These are phyloP conservation scores for Boletellus ananas DNA, from an alignment of 768 basidiomycete genomes.

Conservation along the genomic window DNA sequence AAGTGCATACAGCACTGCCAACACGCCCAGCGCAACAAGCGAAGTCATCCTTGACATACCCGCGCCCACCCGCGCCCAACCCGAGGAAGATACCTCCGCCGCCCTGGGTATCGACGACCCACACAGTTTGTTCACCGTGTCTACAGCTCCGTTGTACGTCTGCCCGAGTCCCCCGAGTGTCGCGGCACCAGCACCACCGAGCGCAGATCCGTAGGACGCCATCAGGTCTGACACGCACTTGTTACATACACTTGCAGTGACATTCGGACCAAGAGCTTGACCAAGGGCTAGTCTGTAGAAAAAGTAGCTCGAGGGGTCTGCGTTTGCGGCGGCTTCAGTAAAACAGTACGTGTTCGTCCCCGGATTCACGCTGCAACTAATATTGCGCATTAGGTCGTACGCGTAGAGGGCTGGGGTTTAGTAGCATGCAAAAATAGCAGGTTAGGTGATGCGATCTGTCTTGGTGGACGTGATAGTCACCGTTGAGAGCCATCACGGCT, in stretches of 20 bases:
- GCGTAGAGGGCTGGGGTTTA: conserved; percentile 49
- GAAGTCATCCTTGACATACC: conserved; percentile 2
- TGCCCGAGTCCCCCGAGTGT: conserved; percentile 36
- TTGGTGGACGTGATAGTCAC: conserved; percentile 34
- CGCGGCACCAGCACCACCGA: conserved; percentile 34
- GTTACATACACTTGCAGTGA: conserved; percentile 54
- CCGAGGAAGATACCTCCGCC: conserved; percentile 9
- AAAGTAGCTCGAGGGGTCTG: conserved; percentile 66
- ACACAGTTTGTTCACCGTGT: conserved; percentile 44
- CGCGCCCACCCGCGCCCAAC: conserved; percentile 8
- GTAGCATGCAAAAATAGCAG: not conserved
- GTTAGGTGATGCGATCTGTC: not conserved
- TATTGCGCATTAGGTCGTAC: conserved; percentile 58
- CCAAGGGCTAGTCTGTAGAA: conserved; percentile 69
- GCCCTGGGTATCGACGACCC: conserved; percentile 45
- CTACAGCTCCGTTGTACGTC: conserved; percentile 50
- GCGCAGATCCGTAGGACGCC: conserved; percentile 46
- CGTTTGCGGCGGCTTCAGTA: conserved; percentile 53
- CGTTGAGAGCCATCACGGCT: conserved; percentile 51
- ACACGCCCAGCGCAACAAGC: conserved; percentile 6
- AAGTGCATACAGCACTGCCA: conserved; percentile 12
- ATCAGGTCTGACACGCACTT: conserved; percentile 60
- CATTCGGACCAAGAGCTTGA: conserved; percentile 42
- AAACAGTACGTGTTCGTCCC: conserved; percentile 69
- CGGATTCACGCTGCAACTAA: conserved; percentile 58